A percentile compares a stretch with the other conserved stretches of the same genome.
These are phyloP conservation scores for Castanea crenata DNA, from an alignment of 306 rosid genomes.

Conservation along the genomic window DNA sequence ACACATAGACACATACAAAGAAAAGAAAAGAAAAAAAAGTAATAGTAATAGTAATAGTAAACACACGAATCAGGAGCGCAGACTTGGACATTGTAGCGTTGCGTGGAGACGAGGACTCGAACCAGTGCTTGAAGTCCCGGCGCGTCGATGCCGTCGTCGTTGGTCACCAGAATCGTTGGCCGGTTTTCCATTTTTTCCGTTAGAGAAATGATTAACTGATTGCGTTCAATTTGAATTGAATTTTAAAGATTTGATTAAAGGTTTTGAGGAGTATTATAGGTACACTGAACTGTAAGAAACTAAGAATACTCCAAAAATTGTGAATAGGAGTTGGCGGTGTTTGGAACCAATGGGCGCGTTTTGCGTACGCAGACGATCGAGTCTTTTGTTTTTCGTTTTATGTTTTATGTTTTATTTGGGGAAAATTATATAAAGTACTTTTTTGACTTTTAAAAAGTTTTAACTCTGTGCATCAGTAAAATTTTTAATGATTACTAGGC, in stretches of 20 bases:
- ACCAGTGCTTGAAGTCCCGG: slow-evolving; percentile 85
- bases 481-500: no score
- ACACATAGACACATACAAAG: not conserved
- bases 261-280: no score
- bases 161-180: slow-evolving; percentile 71
- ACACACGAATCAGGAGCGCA: slow-evolving; percentile 92
- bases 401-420: not conserved
- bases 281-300: no score
- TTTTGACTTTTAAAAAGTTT: no score
- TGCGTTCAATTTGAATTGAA: no score
- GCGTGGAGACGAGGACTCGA: slow-evolving; percentile 57
- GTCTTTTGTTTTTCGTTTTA: no score
- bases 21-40: no score
- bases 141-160: slow-evolving; percentile 96
- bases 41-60: not conserved
- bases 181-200: slow-evolving; percentile 38
- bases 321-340: not conserved
- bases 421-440: no score
- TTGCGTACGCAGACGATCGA: not conserved
- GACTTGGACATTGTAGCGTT: slow-evolving; percentile 58
- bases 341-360: not conserved
- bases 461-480: no score
- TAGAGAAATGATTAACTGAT: no score
- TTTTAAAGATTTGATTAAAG: no score
- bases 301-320: no score